These are phyloP conservation scores for Cyamopsis tetragonoloba DNA, from an alignment of 306 rosid genomes.

Conservation along the genomic window DNA sequence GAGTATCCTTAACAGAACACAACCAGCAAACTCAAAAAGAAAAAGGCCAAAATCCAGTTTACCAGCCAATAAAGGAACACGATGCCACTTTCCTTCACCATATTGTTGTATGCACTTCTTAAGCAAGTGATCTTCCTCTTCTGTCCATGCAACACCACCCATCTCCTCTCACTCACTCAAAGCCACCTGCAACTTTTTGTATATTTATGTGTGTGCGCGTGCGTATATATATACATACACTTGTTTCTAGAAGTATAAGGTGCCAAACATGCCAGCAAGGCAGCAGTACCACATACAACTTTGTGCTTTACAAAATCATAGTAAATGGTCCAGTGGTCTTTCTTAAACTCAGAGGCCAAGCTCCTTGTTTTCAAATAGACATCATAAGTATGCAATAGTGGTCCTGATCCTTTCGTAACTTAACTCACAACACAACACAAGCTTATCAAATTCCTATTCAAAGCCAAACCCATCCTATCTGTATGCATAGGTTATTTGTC, in stretches of 20 bases:
- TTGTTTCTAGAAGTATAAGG: neutral
- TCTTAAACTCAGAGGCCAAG: slow-evolving; percentile 23
- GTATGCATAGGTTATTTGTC: slow-evolving; percentile 25
- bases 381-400: slow-evolving; percentile 38
- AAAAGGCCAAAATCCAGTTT: neutral
- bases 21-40: neutral
- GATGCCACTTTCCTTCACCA: slow-evolving; percentile 77
- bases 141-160: slow-evolving; percentile 79
- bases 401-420: slow-evolving; percentile 24
- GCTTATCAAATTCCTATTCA: slow-evolving; percentile 16
- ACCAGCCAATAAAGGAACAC: slow-evolving; percentile 68
- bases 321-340: slow-evolving; percentile 49
- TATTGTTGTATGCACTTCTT: slow-evolving; percentile 60
- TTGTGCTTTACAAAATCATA: slow-evolving; percentile 13
- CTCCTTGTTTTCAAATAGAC: slow-evolving; percentile 35
- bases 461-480: slow-evolving; percentile 30
- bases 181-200: neutral
- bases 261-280: slow-evolving; percentile 37
- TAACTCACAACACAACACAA: neutral
- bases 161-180: slow-evolving; percentile 17
- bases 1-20: neutral
- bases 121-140: slow-evolving; percentile 57
- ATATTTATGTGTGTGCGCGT: neutral
- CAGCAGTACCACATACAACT: slow-evolving; percentile 9
- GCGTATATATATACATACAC: neutral